These are phyloP conservation scores for Fragaria vesca DNA, from an alignment of 306 rosid genomes.

Conservation along the genomic window DNA sequence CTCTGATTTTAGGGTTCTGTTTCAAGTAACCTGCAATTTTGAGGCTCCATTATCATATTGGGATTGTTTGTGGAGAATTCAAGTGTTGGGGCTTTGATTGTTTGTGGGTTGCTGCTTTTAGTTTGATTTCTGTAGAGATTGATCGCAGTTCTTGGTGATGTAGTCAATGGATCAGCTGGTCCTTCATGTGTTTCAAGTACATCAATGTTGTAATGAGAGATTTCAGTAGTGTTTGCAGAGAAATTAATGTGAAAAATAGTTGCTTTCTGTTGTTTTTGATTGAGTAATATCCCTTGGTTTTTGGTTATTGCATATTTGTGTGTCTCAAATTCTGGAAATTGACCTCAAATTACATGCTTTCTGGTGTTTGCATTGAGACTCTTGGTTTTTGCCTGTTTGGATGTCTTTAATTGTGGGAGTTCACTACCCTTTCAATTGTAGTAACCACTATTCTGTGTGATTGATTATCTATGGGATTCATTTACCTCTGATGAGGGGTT, in stretches of 20 bases:
- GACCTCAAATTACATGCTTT: neutral
- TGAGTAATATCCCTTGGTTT: neutral
- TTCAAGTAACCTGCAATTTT: neutral
- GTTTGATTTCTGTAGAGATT: neutral
- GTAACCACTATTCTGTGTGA: too few relatives aligned
- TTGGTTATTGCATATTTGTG: neutral
- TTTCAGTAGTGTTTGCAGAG: neutral
- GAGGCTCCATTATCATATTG: neutral
- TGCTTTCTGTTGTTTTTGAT: neutral
- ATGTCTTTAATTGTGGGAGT: neutral
- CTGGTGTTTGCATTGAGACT: neutral
- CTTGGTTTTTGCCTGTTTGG: too few relatives aligned
- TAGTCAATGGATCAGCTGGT: neutral
- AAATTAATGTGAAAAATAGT: neutral
- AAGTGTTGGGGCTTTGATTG: neutral
- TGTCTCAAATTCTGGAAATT: neutral
- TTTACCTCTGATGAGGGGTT: constrained; percentile 39
- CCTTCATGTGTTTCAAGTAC: neutral
- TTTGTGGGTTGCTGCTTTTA: constrained; percentile 5
- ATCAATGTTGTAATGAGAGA: neutral
- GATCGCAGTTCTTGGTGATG: neutral
- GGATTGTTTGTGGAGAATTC: neutral
- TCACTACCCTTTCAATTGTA: neutral
- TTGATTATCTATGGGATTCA: neutral
- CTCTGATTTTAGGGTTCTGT: neutral